Evolutionary conservation across 306 rosid genomes (phyloP).

Genomic region (Lupinus albus): DNA sequence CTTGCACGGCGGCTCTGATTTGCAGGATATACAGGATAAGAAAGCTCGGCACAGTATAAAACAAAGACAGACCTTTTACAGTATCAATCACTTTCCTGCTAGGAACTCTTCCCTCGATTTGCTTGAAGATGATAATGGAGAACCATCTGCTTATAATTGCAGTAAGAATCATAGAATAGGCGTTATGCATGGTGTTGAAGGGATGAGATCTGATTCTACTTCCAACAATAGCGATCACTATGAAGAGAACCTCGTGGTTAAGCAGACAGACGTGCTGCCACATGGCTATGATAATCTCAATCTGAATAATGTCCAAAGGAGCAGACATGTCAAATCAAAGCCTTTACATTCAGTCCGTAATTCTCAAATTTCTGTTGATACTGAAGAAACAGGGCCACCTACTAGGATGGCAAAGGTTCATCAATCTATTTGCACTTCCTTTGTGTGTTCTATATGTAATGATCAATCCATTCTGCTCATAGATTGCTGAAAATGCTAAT

Average conservation of each 20-base stretch:
- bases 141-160: conserved; percentile 53
- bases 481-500: conserved; percentile 29
- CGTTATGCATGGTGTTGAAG: conserved; percentile 56
- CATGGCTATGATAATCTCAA: conserved; percentile 50
- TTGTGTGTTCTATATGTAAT: not conserved
- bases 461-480: conserved; percentile 18
- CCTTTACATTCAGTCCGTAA: conserved; percentile 51
- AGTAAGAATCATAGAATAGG: conserved; percentile 55
- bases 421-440: conserved; percentile 32
- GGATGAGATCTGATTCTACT: conserved; percentile 58
- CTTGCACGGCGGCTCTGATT: conserved; percentile 57
- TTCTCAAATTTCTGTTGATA: conserved; percentile 44
- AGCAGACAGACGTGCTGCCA: conserved; percentile 44
- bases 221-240: conserved; percentile 58
- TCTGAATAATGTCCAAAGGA: conserved; percentile 53
- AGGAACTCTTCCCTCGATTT: conserved; percentile 67
- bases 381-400: conserved; percentile 57
- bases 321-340: conserved; percentile 55
- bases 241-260: conserved; percentile 54
- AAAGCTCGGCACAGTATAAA: conserved; percentile 49
- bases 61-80: conserved; percentile 46
- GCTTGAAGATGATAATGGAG: conserved; percentile 62
- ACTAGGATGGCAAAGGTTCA: conserved; percentile 53
- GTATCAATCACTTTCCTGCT: conserved; percentile 47
- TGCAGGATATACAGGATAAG: conserved; percentile 64